Conservation (phyloP, 805 yeast genomes). For the Myxozyma nipponensis region DNA sequence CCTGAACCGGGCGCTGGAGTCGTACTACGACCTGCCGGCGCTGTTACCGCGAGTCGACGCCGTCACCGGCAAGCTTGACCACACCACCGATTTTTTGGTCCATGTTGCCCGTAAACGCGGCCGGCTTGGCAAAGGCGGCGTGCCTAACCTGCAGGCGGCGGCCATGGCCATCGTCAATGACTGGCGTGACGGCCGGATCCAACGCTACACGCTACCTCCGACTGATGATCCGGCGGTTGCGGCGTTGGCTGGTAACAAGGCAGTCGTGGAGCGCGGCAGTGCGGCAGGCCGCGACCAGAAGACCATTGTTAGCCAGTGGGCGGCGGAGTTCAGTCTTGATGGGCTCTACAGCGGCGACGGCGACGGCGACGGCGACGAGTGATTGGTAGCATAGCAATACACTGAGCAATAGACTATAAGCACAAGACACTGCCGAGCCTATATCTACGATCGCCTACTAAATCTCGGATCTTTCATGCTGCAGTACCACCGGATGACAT, state of each 20-base stretch:
- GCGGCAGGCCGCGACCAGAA: conserved; percentile 49
- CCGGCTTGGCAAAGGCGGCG: conserved; percentile 85
- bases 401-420: too few relatives aligned
- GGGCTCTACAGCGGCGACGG: background rate
- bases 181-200: conserved; percentile 94
- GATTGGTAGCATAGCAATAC: too few relatives aligned
- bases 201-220: conserved; percentile 76
- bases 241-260: conserved; percentile 35
- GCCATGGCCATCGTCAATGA: conserved; percentile 79
- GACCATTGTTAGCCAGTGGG: conserved; percentile 83
- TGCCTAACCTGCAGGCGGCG: conserved; percentile 84
- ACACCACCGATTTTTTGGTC: conserved; percentile 79
- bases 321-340: conserved; percentile 68
- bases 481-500: too few relatives aligned
- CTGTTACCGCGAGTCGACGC: conserved; percentile 44
- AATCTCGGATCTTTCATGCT: too few relatives aligned
- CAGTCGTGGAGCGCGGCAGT: conserved; percentile 40
- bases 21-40: conserved; percentile 75
- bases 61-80: conserved; percentile 65
- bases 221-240: conserved; percentile 35
- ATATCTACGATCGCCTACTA: too few relatives aligned
- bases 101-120: conserved; percentile 93
- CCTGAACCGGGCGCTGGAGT: conserved; percentile 61
- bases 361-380: too few relatives aligned
- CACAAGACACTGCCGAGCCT: too few relatives aligned